Percentiles rank a stretch among this genome's conserved stretches.
These are phyloP conservation scores for Pseudogymnoascus sp. DNA, from an alignment of 2,329 filamentous ascomycete species.

Conservation along the genomic window DNA sequence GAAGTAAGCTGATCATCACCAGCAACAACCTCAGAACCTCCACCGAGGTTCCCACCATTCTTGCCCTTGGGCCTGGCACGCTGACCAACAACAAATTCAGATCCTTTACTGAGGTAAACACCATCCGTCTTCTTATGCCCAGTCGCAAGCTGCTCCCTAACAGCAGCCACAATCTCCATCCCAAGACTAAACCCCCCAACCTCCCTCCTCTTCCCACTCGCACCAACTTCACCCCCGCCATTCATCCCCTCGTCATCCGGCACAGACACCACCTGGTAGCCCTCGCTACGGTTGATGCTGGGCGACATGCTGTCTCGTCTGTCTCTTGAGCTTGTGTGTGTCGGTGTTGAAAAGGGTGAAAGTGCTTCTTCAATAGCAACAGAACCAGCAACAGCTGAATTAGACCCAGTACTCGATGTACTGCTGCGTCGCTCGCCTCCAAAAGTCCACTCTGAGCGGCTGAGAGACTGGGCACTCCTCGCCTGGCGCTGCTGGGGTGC, in stretches of 20 bases:
- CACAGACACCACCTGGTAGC: background rate
- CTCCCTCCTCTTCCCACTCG: no score
- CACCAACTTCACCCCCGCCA: no score
- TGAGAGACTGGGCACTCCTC: background rate
- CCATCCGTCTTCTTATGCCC: no score
- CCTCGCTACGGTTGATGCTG: background rate
- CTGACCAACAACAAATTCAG: no score
- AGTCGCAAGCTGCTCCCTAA: no score
- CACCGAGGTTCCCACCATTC: no score
- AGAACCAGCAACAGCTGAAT: background rate
- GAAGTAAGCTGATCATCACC: no score
- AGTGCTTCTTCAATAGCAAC: background rate
- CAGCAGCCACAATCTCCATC: no score
- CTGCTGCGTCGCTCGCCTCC: background rate
- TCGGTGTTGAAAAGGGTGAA: background rate
- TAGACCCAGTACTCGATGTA: background rate
- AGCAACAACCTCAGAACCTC: no score
- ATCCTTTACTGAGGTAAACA: no score
- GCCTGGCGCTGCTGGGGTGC: background rate
- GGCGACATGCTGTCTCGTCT: background rate
- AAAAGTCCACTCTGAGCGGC: background rate
- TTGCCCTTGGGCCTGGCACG: no score
- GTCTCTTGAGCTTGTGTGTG: background rate
- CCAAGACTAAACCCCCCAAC: no score
- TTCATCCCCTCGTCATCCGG: background rate